Conservation (phyloP, 2,329 filamentous ascomycete species). For the Geosmithia putterillii region DNA sequence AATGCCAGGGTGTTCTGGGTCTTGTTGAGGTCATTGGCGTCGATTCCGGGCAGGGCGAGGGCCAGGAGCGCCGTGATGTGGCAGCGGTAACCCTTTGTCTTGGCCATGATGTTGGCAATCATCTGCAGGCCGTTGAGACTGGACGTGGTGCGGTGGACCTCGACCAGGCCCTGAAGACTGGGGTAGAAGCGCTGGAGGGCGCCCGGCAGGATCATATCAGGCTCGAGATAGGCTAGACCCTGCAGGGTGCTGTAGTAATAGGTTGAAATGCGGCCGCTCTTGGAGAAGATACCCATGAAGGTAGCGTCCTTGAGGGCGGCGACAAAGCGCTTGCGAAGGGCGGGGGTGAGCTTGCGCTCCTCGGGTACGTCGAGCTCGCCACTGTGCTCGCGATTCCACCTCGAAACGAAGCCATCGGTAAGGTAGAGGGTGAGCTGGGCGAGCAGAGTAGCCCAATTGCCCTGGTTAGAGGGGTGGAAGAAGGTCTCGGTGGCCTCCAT, state of each 20-base stretch:
- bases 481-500: constrained; percentile 96
- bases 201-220: constrained; percentile 81
- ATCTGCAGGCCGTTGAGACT: constrained; percentile 87
- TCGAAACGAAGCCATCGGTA: constrained; percentile 90
- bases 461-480: constrained; percentile 95
- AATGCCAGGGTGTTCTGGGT: constrained; percentile 90
- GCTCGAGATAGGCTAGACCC: constrained; percentile 80
- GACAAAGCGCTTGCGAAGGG: constrained; percentile 83
- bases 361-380: constrained; percentile 80
- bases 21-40: constrained; percentile 95
- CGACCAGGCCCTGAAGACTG: constrained; percentile 88
- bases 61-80: constrained; percentile 92
- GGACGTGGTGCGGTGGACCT: constrained; percentile 92
- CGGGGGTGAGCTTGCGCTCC: constrained; percentile 66
- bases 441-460: constrained; percentile 79
- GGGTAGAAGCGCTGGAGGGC: constrained; percentile 94
- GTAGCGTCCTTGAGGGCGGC: constrained; percentile 80
- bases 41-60: constrained; percentile 84
- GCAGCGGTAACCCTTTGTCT: constrained; percentile 90
- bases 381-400: constrained; percentile 91
- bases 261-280: constrained; percentile 82
- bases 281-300: constrained; percentile 97
- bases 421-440: constrained; percentile 87
- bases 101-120: constrained; percentile 80
- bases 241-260: constrained; percentile 87